Evolutionary conservation across 164 flowering plant species (phyloP).

Genomic region (Nymphaea thermarum): DNA sequence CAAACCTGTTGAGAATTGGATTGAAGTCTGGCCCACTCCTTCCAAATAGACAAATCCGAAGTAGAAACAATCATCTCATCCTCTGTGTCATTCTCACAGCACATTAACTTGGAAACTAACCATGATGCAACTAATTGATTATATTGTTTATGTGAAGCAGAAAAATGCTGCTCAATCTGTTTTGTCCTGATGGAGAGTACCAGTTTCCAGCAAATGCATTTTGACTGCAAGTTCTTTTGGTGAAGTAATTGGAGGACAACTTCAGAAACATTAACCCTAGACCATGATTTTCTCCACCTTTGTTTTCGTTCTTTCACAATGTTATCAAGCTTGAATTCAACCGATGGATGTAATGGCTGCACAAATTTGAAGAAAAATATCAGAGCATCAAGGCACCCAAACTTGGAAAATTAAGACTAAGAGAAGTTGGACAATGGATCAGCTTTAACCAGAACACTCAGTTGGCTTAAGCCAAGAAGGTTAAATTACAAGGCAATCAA

Average conservation of each 20-base stretch:
- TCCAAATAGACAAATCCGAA: slow-evolving; percentile 70
- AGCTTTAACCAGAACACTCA: no score
- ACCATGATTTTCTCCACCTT: slow-evolving; percentile 43
- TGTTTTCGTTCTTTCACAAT: slow-evolving; percentile 43
- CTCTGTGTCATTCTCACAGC: slow-evolving; percentile 20
- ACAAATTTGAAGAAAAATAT: slow-evolving; percentile 6
- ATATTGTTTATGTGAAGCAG: slow-evolving; percentile 10
- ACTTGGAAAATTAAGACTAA: no score
- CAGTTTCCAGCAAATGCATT: slow-evolving; percentile 80
- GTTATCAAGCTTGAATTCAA: slow-evolving; percentile 48
- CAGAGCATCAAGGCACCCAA: background rate
- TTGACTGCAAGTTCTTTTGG: slow-evolving; percentile 42
- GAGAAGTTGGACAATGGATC: no score
- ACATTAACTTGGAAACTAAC: slow-evolving; percentile 74
- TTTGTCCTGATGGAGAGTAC: slow-evolving; percentile 37
- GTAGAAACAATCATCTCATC: slow-evolving; percentile 39
- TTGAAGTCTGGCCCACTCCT: slow-evolving; percentile 30
- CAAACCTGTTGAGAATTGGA: slow-evolving; percentile 21
- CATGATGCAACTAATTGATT: slow-evolving; percentile 28
- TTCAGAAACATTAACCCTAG: slow-evolving; percentile 74
- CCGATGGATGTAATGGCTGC: slow-evolving; percentile 31
- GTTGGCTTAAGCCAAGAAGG: no score
- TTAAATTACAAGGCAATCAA: no score
- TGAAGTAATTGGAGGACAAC: slow-evolving; percentile 35
- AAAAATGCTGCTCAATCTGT: slow-evolving; percentile 3